Evolutionary conservation across 2,329 filamentous ascomycete species (phyloP).

Genomic region (Coniosporium uncinatum): DNA sequence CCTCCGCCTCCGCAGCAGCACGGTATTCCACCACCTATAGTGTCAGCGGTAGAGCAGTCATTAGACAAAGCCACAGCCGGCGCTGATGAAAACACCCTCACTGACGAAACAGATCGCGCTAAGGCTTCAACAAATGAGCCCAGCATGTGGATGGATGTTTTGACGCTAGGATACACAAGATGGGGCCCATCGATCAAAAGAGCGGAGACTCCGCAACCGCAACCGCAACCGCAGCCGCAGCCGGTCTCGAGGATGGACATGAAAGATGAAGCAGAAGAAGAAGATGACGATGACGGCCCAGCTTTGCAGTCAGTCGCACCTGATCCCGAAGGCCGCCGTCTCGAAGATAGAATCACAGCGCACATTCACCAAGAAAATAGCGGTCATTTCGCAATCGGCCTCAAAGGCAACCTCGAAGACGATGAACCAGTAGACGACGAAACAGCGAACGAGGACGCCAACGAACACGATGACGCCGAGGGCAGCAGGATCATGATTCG

Average conservation of each 20-base stretch:
- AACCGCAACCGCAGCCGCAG: not conserved
- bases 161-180: slow-evolving; percentile 40
- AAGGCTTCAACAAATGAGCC: not conserved
- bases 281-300: not conserved
- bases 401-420: slow-evolving; percentile 56
- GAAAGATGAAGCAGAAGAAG: too few species aligned
- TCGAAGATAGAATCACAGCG: not conserved
- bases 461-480: too few species aligned
- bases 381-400: slow-evolving; percentile 62
- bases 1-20: too few species aligned
- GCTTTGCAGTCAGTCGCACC: slow-evolving; percentile 28
- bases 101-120: slow-evolving; percentile 1
- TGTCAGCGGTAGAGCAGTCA: slow-evolving; percentile 34
- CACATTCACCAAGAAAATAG: slow-evolving; percentile 26
- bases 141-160: slow-evolving; percentile 40
- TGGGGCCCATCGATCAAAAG: slow-evolving; percentile 25
- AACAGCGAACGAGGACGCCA: slow-evolving; percentile 7
- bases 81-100: slow-evolving; percentile 13
- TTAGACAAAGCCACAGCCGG: slow-evolving; percentile 34
- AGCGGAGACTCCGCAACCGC: not conserved
- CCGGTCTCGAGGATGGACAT: too few species aligned
- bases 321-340: slow-evolving; percentile 10
- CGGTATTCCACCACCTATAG: slow-evolving; percentile 39
- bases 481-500: slow-evolving; percentile 52
- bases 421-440: slow-evolving; percentile 37